These are phyloP conservation scores for Silene latifolia DNA, from an alignment of 148 eudicot genomes.

Conservation along the genomic window DNA sequence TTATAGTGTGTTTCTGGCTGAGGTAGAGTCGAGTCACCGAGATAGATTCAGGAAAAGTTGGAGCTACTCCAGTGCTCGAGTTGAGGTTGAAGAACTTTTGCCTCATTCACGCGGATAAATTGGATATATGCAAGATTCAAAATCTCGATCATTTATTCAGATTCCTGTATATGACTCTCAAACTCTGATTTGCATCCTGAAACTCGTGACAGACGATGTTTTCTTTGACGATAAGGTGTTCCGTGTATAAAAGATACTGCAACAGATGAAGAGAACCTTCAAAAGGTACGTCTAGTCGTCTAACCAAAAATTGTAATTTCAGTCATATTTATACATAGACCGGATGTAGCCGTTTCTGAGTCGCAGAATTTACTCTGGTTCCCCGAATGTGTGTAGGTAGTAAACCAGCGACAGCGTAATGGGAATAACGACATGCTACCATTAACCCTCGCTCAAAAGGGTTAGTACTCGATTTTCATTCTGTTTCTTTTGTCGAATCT, in stretches of 20 bases:
- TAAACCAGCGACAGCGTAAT: constrained; percentile 6
- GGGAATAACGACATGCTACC: constrained; percentile 22
- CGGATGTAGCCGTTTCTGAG: background rate
- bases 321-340: too few species aligned
- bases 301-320: background rate
- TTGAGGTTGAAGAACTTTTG: constrained; percentile 85
- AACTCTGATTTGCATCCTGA: constrained; percentile 5
- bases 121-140: constrained; percentile 12
- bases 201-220: constrained; percentile 13
- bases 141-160: constrained; percentile 21
- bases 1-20: constrained; percentile 70
- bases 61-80: constrained; percentile 61
- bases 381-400: constrained; percentile 29
- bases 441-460: constrained; percentile 15
- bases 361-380: constrained; percentile 23
- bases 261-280: constrained; percentile 20
- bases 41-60: constrained; percentile 53
- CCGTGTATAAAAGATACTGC: constrained; percentile 21
- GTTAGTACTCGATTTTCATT: constrained; percentile 15
- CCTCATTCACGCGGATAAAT: constrained; percentile 47
- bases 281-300: constrained; percentile 20
- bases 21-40: constrained; percentile 66
- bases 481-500: constrained; percentile 22
- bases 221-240: constrained; percentile 19
- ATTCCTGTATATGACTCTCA: background rate